A percentile compares a stretch with the other conserved stretches of the same genome.
phyloP scores from a whole-genome alignment of 2,329 filamentous ascomycete species.

The Grosmannia serpens region DNA sequence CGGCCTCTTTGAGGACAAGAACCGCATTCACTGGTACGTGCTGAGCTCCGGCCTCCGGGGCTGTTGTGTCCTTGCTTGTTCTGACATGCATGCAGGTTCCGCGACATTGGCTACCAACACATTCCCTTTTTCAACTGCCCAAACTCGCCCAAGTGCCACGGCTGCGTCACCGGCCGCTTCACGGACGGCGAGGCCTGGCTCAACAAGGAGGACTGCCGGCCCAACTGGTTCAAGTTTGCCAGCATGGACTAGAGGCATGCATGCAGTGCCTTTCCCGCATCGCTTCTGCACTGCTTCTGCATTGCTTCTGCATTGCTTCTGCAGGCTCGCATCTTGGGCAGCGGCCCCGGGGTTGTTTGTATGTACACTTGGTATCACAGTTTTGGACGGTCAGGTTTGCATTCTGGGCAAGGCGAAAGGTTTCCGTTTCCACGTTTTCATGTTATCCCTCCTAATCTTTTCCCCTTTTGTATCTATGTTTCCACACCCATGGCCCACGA shows the following conservation, averaged over 20 bases:
- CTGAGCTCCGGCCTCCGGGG: too few species aligned
- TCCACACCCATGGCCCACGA: background rate
- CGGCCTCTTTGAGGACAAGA: constrained; percentile 81
- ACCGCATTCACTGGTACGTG: constrained; percentile 85
- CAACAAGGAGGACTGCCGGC: constrained; percentile 82
- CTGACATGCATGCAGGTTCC: constrained; percentile 58
- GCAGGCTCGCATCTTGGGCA: background rate
- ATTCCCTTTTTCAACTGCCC: constrained; percentile 99
- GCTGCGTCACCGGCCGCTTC: constrained; percentile 71
- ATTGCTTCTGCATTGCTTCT: background rate
- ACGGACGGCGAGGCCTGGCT: constrained; percentile 82
- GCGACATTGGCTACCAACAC: constrained; percentile 96
- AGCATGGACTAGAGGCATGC: constrained; percentile 53
- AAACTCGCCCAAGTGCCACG: constrained; percentile 76
- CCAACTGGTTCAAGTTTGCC: constrained; percentile 94
- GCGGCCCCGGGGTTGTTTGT: background rate
- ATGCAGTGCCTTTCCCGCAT: background rate
- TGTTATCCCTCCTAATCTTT: background rate
- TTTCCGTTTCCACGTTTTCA: background rate
- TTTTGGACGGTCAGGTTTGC: constrained; percentile 3
- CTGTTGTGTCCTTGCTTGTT: background rate
- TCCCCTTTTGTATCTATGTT: background rate
- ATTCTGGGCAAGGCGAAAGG: constrained; percentile 7
- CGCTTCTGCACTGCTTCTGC: too few species aligned
- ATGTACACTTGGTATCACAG: background rate